Percentiles rank a stretch among this genome's conserved stretches.
Evolutionary conservation across 2,329 filamentous ascomycete genomes (phyloP).

Genomic region (Blumeriella jaapii): DNA sequence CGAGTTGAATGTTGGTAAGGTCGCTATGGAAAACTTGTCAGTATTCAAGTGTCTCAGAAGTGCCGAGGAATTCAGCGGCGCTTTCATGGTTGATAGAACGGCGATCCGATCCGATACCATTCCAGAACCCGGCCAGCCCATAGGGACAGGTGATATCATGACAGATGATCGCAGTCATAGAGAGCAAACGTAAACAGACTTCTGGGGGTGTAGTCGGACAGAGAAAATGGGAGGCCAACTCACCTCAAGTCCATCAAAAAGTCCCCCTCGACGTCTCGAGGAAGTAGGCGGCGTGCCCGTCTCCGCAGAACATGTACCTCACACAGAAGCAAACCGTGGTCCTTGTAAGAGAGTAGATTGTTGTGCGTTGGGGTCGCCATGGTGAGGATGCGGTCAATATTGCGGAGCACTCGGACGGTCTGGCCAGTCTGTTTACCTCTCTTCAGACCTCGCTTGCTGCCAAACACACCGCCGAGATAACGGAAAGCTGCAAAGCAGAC

Average conservation of each 20-base stretch:
- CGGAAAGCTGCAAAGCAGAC: slow-evolving; percentile 64
- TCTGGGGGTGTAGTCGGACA: background rate
- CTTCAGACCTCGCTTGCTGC: slow-evolving; percentile 56
- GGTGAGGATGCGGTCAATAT: slow-evolving; percentile 72
- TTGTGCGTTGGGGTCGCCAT: slow-evolving; percentile 58
- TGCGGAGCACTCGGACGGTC: slow-evolving; percentile 68
- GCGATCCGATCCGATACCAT: too few relatives aligned
- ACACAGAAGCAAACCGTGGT: slow-evolving; percentile 80
- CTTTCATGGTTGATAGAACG: too few relatives aligned
- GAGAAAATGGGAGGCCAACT: too few relatives aligned
- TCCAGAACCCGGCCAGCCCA: too few relatives aligned
- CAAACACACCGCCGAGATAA: slow-evolving; percentile 61
- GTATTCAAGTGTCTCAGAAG: too few relatives aligned
- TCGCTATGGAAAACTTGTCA: too few relatives aligned
- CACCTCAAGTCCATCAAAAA: slow-evolving; percentile 73
- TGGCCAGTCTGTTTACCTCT: slow-evolving; percentile 55
- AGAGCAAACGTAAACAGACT: too few relatives aligned
- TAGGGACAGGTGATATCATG: too few relatives aligned
- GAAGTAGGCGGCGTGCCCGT: slow-evolving; percentile 56
- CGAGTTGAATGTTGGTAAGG: slow-evolving; percentile 66
- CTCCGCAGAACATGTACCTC: slow-evolving; percentile 76
- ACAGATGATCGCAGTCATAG: too few relatives aligned
- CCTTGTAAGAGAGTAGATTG: slow-evolving; percentile 76
- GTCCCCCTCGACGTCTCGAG: slow-evolving; percentile 64
- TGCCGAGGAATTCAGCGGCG: too few relatives aligned